Percentiles rank a stretch among this genome's conserved stretches.
These are phyloP conservation scores for Aspergillus sparsus DNA, from an alignment of 495 filamentous ascomycete genomes.

Conservation along the genomic window DNA sequence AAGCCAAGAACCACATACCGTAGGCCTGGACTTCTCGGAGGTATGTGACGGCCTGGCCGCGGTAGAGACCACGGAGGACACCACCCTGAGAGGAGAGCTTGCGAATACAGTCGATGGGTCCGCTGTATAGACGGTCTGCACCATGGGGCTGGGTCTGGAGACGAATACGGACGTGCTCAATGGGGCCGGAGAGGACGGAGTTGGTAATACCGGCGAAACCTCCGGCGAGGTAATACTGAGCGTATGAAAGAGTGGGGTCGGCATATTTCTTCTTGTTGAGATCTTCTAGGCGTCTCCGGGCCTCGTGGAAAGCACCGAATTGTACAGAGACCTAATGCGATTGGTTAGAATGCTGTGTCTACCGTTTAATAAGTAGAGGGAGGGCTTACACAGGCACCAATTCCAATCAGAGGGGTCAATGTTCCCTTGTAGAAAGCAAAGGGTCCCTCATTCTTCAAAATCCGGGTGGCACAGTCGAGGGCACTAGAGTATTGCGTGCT, in stretches of 20 bases:
- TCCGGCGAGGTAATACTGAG: conserved; percentile 86
- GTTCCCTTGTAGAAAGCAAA: conserved; percentile 98
- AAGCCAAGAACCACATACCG: conserved; percentile 90
- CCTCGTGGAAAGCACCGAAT: conserved; percentile 95
- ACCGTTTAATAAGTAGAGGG: background rate
- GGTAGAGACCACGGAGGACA: conserved; percentile 72
- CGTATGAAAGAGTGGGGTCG: conserved; percentile 62
- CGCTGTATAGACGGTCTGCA: conserved; percentile 70
- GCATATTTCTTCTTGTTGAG: conserved; percentile 60
- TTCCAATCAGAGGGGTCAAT: conserved; percentile 91
- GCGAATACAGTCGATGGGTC: conserved; percentile 85
- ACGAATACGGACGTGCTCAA: conserved; percentile 97
- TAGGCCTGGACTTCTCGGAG: conserved; percentile 92
- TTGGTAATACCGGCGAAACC: conserved; percentile 93
- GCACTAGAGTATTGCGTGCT: conserved; percentile 77
- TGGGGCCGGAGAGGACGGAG: conserved; percentile 81
- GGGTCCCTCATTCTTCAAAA: conserved; percentile 84
- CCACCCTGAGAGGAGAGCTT: conserved; percentile 72
- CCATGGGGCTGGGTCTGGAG: conserved; percentile 96
- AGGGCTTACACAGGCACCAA: conserved; percentile 82
- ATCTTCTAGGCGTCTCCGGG: conserved; percentile 80
- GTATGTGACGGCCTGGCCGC: conserved; percentile 82
- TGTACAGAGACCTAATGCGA: conserved; percentile 76
- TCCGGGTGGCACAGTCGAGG: conserved; percentile 74
- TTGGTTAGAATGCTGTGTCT: background rate